These are phyloP conservation scores for Talaromyces sp. DNA, from an alignment of 2,329 filamentous ascomycete species.

Conservation along the genomic window DNA sequence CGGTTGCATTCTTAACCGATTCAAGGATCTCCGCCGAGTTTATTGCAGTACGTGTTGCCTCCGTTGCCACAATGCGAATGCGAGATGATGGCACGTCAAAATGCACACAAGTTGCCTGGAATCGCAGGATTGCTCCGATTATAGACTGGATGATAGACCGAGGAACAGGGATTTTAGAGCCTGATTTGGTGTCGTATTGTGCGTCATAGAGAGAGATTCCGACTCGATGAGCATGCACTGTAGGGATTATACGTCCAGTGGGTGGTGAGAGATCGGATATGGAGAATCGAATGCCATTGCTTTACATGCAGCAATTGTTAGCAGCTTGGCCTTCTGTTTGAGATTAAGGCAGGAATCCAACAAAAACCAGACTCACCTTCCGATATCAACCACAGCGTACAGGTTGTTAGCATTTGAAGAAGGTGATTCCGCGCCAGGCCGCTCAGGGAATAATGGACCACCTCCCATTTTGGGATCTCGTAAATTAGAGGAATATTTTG, in stretches of 20 bases:
- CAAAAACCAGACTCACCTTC: constrained; percentile 29
- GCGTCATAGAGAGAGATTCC: constrained; percentile 86
- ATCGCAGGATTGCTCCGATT: constrained; percentile 63
- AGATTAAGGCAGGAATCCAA: too few species aligned
- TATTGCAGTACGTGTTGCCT: constrained; percentile 76
- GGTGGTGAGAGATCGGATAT: constrained; percentile 74
- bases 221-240: constrained; percentile 72
- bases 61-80: constrained; percentile 76
- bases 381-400: constrained; percentile 40
- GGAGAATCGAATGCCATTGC: constrained; percentile 91
- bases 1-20: constrained; percentile 61
- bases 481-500: neutral
- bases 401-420: constrained; percentile 20
- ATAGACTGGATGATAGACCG: constrained; percentile 61
- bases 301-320: constrained; percentile 12
- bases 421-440: neutral
- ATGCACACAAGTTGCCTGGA: constrained; percentile 66
- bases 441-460: constrained; percentile 4
- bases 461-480: constrained; percentile 3
- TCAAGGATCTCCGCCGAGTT: constrained; percentile 68
- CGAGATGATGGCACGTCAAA: constrained; percentile 63
- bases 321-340: neutral
- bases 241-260: constrained; percentile 67
- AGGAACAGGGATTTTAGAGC: constrained; percentile 52
- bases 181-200: constrained; percentile 48